phyloP scores from a whole-genome alignment of 2,329 filamentous ascomycete genomes.

The Geosmithia morbida region DNA sequence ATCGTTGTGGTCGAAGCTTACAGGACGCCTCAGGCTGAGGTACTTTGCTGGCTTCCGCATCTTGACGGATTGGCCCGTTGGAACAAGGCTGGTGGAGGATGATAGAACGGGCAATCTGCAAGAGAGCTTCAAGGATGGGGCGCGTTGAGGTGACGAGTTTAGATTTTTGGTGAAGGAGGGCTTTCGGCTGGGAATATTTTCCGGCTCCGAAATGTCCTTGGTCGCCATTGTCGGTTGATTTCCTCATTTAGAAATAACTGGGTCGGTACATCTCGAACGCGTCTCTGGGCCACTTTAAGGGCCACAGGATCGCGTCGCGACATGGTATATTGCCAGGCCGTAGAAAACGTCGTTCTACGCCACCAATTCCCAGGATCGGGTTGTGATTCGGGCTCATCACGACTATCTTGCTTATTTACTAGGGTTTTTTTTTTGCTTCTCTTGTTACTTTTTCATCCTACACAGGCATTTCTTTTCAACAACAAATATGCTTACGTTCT shows the following conservation, averaged over 20 bases:
- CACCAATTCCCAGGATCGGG: constrained; percentile 6
- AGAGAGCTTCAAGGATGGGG: not conserved
- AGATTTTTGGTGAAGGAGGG: not conserved
- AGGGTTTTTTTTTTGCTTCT: not conserved
- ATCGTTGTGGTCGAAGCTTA: constrained; percentile 22
- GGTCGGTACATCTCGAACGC: not conserved
- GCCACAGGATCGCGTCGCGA: not conserved
- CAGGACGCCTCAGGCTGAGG: constrained; percentile 51
- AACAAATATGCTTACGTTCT: constrained; percentile 38
- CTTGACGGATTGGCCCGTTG: constrained; percentile 11
- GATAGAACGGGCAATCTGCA: not conserved
- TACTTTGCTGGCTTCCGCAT: constrained; percentile 46
- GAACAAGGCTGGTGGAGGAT: not conserved
- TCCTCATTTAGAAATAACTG: not conserved
- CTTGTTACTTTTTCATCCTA: not conserved
- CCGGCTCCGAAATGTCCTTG: not conserved
- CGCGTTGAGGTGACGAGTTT: not conserved
- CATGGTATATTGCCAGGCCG: not conserved
- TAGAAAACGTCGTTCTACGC: not conserved
- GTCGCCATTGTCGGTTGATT: not conserved
- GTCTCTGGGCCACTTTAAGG: constrained; percentile 1
- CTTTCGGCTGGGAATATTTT: not conserved
- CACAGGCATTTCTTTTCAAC: not conserved
- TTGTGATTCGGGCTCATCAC: not conserved
- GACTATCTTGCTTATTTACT: not conserved